phyloP scores from a whole-genome alignment of 352 stramenopile species.

The Globisporangium irregulare region DNA sequence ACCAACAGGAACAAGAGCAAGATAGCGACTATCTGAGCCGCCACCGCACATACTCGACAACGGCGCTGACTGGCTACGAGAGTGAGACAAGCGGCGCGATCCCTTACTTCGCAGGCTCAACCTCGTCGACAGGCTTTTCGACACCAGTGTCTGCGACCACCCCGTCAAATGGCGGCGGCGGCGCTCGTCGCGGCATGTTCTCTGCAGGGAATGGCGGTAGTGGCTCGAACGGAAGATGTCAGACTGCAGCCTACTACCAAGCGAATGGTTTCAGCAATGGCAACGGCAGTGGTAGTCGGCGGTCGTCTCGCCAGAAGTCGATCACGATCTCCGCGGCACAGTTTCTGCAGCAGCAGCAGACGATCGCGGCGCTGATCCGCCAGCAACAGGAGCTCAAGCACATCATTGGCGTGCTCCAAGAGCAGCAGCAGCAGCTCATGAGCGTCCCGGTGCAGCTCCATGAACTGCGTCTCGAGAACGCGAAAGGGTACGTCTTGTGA shows the following conservation, averaged over 20 bases:
- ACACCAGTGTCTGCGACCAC: background rate
- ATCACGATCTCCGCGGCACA: conserved; percentile 70
- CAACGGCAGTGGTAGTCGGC: background rate
- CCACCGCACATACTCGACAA: conserved; percentile 5
- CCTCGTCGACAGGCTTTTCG: conserved; percentile 10
- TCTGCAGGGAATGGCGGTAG: background rate
- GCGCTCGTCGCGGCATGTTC: conserved; percentile 8
- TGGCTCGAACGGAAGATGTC: background rate
- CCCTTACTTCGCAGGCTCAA: conserved; percentile 7
- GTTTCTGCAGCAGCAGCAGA: conserved; percentile 80
- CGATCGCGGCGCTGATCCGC: conserved; percentile 74
- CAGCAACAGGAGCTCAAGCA: conserved; percentile 86
- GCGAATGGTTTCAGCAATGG: background rate
- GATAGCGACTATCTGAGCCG: background rate
- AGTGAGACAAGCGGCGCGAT: background rate
- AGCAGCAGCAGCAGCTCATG: conserved; percentile 79
- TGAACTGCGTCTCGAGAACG: conserved; percentile 56
- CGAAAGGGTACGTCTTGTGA: conserved; percentile 33
- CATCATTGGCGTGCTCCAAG: conserved; percentile 66
- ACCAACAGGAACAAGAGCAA: conserved; percentile 13
- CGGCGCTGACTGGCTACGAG: background rate
- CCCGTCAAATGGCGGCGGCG: background rate
- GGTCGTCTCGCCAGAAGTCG: conserved; percentile 39
- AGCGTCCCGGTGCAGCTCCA: conserved; percentile 61
- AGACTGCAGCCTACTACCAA: background rate